These are phyloP conservation scores for Polygonum aviculare DNA, from an alignment of 148 eudicot species.

Conservation along the genomic window DNA sequence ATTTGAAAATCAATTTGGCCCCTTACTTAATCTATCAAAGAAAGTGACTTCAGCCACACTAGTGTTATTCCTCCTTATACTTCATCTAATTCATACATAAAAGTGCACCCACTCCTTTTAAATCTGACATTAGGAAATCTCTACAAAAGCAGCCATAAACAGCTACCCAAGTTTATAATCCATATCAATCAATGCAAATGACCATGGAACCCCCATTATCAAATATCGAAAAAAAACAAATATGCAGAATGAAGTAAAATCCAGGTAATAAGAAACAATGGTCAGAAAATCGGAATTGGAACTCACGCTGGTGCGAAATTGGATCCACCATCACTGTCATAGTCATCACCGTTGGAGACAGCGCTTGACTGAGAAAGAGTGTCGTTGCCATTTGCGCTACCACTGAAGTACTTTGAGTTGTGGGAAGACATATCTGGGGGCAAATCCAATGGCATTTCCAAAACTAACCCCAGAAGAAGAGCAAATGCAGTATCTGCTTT, in stretches of 20 bases:
- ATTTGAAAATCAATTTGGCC: background rate
- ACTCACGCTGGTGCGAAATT: constrained; percentile 89
- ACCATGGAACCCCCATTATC: background rate
- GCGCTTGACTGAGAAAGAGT: constrained; percentile 59
- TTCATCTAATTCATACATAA: background rate
- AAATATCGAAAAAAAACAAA: background rate
- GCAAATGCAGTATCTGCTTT: background rate
- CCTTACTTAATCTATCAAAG: background rate
- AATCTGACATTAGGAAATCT: background rate
- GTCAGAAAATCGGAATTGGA: background rate
- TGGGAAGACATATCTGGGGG: constrained; percentile 46
- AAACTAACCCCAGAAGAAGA: background rate
- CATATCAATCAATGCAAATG: background rate
- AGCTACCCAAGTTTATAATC: background rate
- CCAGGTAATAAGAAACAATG: background rate
- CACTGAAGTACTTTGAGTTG: constrained; percentile 54
- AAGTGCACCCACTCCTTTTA: background rate
- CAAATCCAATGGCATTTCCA: constrained; percentile 51
- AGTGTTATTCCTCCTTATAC: background rate
- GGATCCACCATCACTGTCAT: constrained; percentile 83
- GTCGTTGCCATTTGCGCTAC: constrained; percentile 62
- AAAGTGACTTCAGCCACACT: background rate
- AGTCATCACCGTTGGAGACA: constrained; percentile 69
- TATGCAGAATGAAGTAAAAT: background rate
- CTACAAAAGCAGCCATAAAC: background rate